Base-by-base conservation (phyloP, 2,329 filamentous ascomycete genomes). In the Ophiostoma angusticollis region DNA sequence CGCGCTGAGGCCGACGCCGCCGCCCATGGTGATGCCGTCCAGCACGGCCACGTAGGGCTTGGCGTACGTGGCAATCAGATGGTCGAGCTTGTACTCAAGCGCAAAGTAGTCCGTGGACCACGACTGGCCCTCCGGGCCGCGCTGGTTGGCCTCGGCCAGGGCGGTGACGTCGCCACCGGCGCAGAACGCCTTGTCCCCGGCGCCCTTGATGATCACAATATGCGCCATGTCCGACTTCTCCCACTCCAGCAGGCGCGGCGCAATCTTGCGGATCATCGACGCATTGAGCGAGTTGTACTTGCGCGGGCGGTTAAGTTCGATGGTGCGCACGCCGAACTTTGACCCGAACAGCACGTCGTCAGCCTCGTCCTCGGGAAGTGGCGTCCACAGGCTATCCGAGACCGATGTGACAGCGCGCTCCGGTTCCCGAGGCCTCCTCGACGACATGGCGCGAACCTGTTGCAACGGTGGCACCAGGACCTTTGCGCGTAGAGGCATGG, bases 11-110 rank as follows among this genome's bases (percentile, higher is more conserved):
- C 91, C 91, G 38, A 96, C 91, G 49, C 91, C 91, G 40, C 91
- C 91, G 40, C 91, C 91, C 91, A 98, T 98, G 37, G 93, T 98
- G 58, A 94, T 83, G 43, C 91, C 91, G 55, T 98, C 91, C 80
- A 98, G 93, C 55, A 96, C 82, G 23, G 91, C 83, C 37, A 98
- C 76, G 55, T 91, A 93, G 0, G 91, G 91, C 65, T 95, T 98
- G 45, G 67, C 58, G 64, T 94, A 95, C 27, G 87, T 95, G 17
- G 91, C 84, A 56, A 98, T 94, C 50, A 89, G 69, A 62, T 98
- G 91, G 58, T 98, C 84, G 46, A 98, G 78, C 64, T 84, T 80
- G 70, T 96, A 98, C 78, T 98, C 93, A 41, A 91, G 78, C 11
- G 67, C 84, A 58, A 98, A 98, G 68, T 93, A 98, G 37, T 87